A percentile compares a stretch with the other conserved stretches of the same genome.
Conservation (phyloP, 768 basidiomycete species). For the Rhizopogon vesiculosus region DNA sequence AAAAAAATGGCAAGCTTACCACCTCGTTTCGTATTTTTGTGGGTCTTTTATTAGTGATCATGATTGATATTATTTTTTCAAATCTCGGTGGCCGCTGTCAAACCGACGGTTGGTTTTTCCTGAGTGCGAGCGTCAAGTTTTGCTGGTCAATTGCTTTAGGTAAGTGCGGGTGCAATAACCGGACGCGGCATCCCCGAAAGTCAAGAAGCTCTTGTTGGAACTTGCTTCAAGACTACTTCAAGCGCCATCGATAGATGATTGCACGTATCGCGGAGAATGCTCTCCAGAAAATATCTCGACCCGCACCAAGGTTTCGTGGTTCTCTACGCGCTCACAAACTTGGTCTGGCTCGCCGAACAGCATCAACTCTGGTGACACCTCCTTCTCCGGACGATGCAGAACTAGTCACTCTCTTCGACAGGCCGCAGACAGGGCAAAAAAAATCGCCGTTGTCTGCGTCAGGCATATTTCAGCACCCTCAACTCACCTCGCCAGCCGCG, state of each 20-base stretch:
- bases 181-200: background rate
- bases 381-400: constrained; percentile 62
- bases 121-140: background rate
- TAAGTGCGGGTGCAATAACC: constrained; percentile 1
- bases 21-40: background rate
- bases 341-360: constrained; percentile 16
- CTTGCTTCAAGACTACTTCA: background rate
- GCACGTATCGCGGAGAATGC: constrained; percentile 35
- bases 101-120: background rate
- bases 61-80: background rate
- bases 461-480: constrained; percentile 82
- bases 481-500: constrained; percentile 62
- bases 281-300: constrained; percentile 30
- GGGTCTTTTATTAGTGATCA: background rate
- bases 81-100: background rate
- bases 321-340: constrained; percentile 33
- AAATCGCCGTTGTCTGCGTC: constrained; percentile 47
- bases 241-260: constrained; percentile 24
- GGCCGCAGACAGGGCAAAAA: constrained; percentile 37
- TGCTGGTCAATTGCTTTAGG: background rate
- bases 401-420: constrained; percentile 70
- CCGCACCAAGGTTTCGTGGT: constrained; percentile 36
- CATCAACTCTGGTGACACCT: constrained; percentile 43
- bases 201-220: background rate
- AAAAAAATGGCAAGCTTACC: background rate